Base-by-base conservation (phyloP, 352 stramenopile genomes). In the Globisporangium cystogenes region DNA sequence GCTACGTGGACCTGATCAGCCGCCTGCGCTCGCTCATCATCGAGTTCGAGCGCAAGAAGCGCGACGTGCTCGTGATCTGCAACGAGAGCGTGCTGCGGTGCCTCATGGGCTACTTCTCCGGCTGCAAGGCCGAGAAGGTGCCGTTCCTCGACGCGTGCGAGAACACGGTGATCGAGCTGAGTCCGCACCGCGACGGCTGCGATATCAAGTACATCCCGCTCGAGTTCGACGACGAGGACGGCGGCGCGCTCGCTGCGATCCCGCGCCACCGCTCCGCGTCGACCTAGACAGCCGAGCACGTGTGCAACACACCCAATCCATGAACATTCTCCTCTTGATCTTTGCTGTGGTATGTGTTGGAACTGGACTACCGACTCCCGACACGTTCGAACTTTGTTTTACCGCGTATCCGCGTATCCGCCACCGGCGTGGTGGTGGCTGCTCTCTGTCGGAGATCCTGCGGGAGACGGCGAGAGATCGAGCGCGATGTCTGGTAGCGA, bases 1-100 rank as follows among this genome's bases (percentile, higher is more conserved):
- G 86, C 53, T 98, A 98, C 66, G 76, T 96, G 53, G 92, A 98
- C 60, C 80, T 98, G 31, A 98, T 97, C 64, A 91, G 90, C 26
- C 82, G 92, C 16, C 58, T 97, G 45, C 75, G 87, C 2, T 94
- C 88, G 48, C 70, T 98, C 36, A 95, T 97, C 46, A 91, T 98
- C 35, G 91, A 97, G 70, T 92, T 97, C 47, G 83, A 93, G 52
- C 82, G 86, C 61, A 92, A 95, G 67, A 95, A 93, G 65, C 82
- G 82, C 53, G 82, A 93, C 60, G 76, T 90, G 55, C 56, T 93
- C n/a, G 75, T 93, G 39, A 91, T 93, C 51, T 90, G 80, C 62
- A 89, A 74, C 56, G 80, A 90, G 52, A 91, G 80, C 11, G 74
- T 93, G 20, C 57, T 90, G 39, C 77, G 82, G 23, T 93, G 80